Evolutionary conservation across 495 filamentous ascomycete species (phyloP).

Genomic region (Recurvomyces mirabilis): DNA sequence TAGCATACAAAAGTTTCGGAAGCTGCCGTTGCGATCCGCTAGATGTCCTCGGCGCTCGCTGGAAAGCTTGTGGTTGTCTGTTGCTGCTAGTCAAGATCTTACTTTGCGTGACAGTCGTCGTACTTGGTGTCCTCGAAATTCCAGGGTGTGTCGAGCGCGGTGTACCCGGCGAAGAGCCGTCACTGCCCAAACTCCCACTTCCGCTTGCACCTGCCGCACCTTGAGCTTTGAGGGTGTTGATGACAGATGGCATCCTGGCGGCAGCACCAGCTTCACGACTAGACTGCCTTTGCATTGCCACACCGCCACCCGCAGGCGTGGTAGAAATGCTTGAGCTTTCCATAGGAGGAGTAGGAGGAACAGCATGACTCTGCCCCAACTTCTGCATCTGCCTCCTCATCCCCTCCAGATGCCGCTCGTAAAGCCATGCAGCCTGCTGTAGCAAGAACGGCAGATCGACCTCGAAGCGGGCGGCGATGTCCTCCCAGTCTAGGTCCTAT

Average conservation of each 20-base stretch:
- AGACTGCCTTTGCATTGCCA: slow-evolving; percentile 46
- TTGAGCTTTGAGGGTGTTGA: slow-evolving; percentile 50
- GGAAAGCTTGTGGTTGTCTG: slow-evolving; percentile 7
- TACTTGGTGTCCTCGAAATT: slow-evolving; percentile 36
- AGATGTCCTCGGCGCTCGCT: slow-evolving; percentile 15
- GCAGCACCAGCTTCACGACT: slow-evolving; percentile 43
- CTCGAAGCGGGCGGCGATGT: slow-evolving; percentile 40
- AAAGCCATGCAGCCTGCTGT: slow-evolving; percentile 90
- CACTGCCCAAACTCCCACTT: slow-evolving; percentile 40
- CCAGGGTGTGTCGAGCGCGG: slow-evolving; percentile 27
- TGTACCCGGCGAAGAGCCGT: slow-evolving; percentile 30
- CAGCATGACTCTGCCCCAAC: slow-evolving; percentile 43
- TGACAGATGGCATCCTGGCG: slow-evolving; percentile 48
- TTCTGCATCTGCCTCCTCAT: slow-evolving; percentile 84
- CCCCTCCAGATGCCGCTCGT: slow-evolving; percentile 79
- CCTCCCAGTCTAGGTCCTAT: slow-evolving; percentile 17
- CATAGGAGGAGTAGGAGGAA: slow-evolving; percentile 36
- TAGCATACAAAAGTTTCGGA: not conserved
- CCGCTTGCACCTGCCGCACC: too few species aligned
- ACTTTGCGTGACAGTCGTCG: slow-evolving; percentile 36
- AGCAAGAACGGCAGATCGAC: slow-evolving; percentile 81
- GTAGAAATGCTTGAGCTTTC: slow-evolving; percentile 18
- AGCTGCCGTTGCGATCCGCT: slow-evolving; percentile 12
- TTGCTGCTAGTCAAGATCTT: slow-evolving; percentile 12
- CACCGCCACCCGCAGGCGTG: slow-evolving; percentile 29